Conservation (phyloP, 352 stramenopile species). For the Globisporangium yorkense region DNA sequence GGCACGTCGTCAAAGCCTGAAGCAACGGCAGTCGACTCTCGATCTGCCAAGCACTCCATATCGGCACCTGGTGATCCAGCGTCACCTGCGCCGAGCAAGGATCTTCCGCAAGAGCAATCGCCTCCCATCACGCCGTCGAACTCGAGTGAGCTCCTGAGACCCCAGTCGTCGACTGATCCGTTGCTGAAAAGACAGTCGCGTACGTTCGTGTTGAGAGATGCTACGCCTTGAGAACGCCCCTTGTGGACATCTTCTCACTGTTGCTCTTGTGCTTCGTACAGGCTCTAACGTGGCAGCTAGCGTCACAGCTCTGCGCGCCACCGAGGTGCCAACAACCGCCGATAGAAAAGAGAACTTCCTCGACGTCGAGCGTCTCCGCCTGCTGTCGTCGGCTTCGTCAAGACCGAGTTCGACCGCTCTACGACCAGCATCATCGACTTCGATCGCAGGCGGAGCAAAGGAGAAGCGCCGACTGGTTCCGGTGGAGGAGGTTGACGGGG, state of each 20-base stretch:
- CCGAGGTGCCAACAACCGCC: slow-evolving; percentile 2
- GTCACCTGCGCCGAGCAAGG: neutral
- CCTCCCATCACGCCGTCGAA: neutral
- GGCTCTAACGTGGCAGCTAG: neutral
- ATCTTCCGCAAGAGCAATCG: neutral
- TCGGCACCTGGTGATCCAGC: neutral
- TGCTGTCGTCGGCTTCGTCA: slow-evolving; percentile 24
- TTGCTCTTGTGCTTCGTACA: neutral
- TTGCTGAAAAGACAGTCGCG: slow-evolving; percentile 1
- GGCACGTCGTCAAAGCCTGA: neutral
- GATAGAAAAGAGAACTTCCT: slow-evolving; percentile 16
- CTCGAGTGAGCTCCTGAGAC: slow-evolving; percentile 1
- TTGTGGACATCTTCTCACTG: neutral
- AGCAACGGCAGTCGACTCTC: neutral
- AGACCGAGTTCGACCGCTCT: slow-evolving; percentile 17
- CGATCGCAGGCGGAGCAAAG: slow-evolving; percentile 7
- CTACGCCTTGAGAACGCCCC: neutral
- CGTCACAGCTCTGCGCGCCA: neutral
- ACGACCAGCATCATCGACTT: slow-evolving; percentile 17
- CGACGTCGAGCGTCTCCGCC: slow-evolving; percentile 26
- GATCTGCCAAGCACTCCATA: neutral
- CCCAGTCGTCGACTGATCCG: neutral
- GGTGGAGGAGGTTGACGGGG: slow-evolving; percentile 18
- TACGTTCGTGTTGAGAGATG: neutral
- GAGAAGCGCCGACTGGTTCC: slow-evolving; percentile 18